Evolutionary conservation across 2,329 filamentous ascomycete species (phyloP), one percentile per base, ranked within the genome.

Genomic region (Juglanconis sp.): DNA sequence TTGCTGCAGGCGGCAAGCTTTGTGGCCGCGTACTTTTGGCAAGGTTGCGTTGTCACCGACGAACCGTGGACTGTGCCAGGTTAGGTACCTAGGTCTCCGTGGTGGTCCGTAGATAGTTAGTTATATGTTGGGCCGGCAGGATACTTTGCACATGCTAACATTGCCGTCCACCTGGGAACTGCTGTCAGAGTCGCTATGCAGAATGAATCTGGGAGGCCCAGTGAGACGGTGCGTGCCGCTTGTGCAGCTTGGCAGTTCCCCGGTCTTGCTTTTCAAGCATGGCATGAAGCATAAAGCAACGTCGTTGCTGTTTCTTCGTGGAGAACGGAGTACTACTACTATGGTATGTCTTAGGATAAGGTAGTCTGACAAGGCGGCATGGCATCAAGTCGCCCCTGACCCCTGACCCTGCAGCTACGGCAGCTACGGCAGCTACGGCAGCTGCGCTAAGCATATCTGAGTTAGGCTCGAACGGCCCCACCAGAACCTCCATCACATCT

Each of bases 121-220:
- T n/a, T n/a, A n/a, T n/a, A n/a, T n/a, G 24, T 24, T 24, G 24
- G 24, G 24, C 24, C 24, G 24, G 24, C 2, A 24, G 24, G 24
- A 24, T 24, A 2, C 24, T 24, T 24, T 24, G 24, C 24, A 24
- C 24, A 24, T 24, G 24, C 24, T 24, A 24, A 24, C 24, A 24
- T 24, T 24, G 7, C 4, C 10, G 10, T 42, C 13, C 32, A 52
- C 38, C 24, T 24, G 24, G 24, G 31, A 32, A 30, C 36, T 56
- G 46, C 58, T 53, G 36, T 47, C 50, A 58, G 55, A 48, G 53
- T 60, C 36, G 54, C 38, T 31, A 40, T 38, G 59, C 53, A 60
- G 55, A 40, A 31, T 38, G 32, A 10, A 46, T 40, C 35, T 32
- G 17, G 40, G 54, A 38, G 17, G 44, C 13, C 24, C 15, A 44